A percentile compares a stretch with the other conserved stretches of the same genome.
Evolutionary conservation across 2,329 filamentous ascomycete species (phyloP).

Genomic region (Pseudogymnoascus verrucosus): DNA sequence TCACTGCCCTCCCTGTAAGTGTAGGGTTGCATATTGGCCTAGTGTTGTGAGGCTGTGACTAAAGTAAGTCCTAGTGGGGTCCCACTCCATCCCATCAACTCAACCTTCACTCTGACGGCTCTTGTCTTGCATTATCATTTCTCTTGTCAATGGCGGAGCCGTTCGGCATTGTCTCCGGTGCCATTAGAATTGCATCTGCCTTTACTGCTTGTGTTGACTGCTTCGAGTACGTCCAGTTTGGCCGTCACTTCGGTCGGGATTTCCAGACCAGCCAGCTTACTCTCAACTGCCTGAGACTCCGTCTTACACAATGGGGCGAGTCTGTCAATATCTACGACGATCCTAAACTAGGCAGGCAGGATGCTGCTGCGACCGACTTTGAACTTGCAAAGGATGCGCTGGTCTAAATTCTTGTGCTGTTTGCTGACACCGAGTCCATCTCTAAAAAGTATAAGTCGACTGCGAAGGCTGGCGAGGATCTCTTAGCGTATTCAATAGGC

Average conservation of each 20-base stretch:
- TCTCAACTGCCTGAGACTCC: slow-evolving; percentile 26
- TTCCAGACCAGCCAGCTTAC: slow-evolving; percentile 29
- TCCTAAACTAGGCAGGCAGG: slow-evolving; percentile 11
- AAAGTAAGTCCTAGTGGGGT: not conserved
- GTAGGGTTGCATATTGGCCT: no score
- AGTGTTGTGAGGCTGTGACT: not conserved
- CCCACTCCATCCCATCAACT: not conserved
- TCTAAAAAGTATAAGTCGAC: slow-evolving; percentile 15
- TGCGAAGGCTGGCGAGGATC: slow-evolving; percentile 16
- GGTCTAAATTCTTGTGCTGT: slow-evolving; percentile 17
- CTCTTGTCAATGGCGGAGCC: slow-evolving; percentile 6
- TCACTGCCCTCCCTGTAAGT: no score
- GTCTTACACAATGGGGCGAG: slow-evolving; percentile 31
- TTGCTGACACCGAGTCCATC: slow-evolving; percentile 17
- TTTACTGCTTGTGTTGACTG: slow-evolving; percentile 34
- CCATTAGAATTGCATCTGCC: slow-evolving; percentile 28
- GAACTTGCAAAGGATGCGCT: slow-evolving; percentile 15
- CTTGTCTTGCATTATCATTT: no score
- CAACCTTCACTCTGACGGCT: no score
- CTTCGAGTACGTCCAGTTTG: slow-evolving; percentile 35
- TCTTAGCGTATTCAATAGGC: slow-evolving; percentile 13
- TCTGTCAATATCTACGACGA: slow-evolving; percentile 26
- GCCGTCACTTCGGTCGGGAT: slow-evolving; percentile 28
- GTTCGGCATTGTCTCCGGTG: slow-evolving; percentile 23
- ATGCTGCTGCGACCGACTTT: slow-evolving; percentile 14